A percentile compares a stretch with the other conserved stretches of the same genome.
These are phyloP conservation scores for Didymella arachidicola DNA, from an alignment of 2,329 filamentous ascomycete species.

Conservation along the genomic window DNA sequence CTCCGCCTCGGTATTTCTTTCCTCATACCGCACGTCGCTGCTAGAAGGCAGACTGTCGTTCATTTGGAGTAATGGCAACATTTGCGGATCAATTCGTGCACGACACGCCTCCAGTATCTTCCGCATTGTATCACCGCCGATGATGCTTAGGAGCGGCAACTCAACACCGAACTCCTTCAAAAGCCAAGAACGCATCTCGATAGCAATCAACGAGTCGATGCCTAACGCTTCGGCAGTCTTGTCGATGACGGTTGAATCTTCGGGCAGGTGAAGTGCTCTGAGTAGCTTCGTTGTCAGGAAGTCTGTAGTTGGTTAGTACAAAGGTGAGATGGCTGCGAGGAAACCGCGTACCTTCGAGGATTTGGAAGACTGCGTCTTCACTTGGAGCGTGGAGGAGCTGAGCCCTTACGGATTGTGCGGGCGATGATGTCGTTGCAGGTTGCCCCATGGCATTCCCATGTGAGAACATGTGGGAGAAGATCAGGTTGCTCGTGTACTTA, in stretches of 20 bases:
- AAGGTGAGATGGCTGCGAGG: too few relatives aligned
- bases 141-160: slow-evolving; percentile 35
- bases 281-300: background rate
- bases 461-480: slow-evolving; percentile 10
- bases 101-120: background rate
- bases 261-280: slow-evolving; percentile 10
- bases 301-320: background rate
- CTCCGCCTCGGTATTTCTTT: background rate
- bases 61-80: background rate
- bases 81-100: background rate
- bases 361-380: background rate
- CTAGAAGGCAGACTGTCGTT: background rate
- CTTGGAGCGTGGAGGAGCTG: background rate
- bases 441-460: background rate
- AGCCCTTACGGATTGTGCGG: background rate
- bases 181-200: slow-evolving; percentile 54
- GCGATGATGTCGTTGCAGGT: too few relatives aligned
- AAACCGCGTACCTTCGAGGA: background rate
- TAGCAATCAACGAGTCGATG: slow-evolving; percentile 45
- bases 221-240: slow-evolving; percentile 23
- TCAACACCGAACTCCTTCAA: slow-evolving; percentile 42
- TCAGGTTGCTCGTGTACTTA: background rate
- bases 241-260: background rate
- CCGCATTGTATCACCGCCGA: slow-evolving; percentile 25
- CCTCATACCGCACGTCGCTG: background rate